phyloP scores from a whole-genome alignment of 78 protist genomes.

The Mantamonas sphyraenae region DNA sequence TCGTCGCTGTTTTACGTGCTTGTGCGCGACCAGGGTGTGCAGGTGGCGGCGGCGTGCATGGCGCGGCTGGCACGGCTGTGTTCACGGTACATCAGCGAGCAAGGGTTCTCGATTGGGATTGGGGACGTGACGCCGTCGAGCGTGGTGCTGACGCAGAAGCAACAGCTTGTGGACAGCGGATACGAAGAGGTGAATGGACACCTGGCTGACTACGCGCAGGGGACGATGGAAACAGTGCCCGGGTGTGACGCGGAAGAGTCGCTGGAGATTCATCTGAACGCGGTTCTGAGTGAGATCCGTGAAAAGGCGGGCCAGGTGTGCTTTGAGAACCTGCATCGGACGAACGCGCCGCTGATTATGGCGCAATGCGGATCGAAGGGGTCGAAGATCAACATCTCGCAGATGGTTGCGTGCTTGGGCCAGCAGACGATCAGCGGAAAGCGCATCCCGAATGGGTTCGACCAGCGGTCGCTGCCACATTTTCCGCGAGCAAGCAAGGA shows the following conservation, averaged over 20 bases:
- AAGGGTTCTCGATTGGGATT: slow-evolving; percentile 96
- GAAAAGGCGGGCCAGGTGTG: slow-evolving; percentile 87
- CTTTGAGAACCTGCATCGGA: slow-evolving; percentile 56
- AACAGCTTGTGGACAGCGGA: slow-evolving; percentile 51
- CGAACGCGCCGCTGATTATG: slow-evolving; percentile 95
- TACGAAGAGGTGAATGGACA: slow-evolving; percentile 46
- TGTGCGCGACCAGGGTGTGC: slow-evolving; percentile 50
- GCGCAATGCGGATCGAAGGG: slow-evolving; percentile 98
- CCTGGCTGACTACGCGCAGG: slow-evolving; percentile 54
- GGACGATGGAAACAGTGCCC: slow-evolving; percentile 46
- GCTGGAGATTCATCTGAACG: too few relatives aligned
- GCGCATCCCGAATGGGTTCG: slow-evolving; percentile 96
- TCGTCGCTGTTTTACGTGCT: slow-evolving; percentile 74
- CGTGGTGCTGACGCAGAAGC: slow-evolving; percentile 47
- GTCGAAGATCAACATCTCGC: slow-evolving; percentile 93
- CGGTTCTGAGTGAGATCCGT: slow-evolving; percentile 79
- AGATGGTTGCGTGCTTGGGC: slow-evolving; percentile 98
- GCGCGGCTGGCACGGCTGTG: slow-evolving; percentile 79
- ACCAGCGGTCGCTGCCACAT: slow-evolving; percentile 94
- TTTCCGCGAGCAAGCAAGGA: slow-evolving; percentile 42
- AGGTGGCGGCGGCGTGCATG: slow-evolving; percentile 79
- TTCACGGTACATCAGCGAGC: slow-evolving; percentile 40
- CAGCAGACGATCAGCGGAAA: slow-evolving; percentile 93
- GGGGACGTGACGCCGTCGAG: slow-evolving; percentile 85
- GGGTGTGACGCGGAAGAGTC: slow-evolving; percentile 65